Percentiles rank a stretch among this genome's conserved stretches.
phyloP scores from a whole-genome alignment of 1,284 basidiomycete genomes.

The Cystobasidium sp. region DNA sequence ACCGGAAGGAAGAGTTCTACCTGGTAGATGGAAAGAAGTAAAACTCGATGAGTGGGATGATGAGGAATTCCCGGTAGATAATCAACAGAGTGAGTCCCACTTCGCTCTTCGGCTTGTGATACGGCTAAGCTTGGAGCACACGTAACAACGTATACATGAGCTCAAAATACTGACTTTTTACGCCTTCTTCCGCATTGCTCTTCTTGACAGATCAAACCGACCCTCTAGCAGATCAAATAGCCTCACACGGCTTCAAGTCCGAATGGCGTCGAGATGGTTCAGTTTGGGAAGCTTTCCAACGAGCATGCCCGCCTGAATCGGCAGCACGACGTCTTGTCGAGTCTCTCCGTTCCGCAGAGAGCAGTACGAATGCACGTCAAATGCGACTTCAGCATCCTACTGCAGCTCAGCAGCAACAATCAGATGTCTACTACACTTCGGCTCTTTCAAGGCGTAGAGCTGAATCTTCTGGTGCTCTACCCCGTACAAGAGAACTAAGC shows the following conservation, averaged over 20 bases:
- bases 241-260: slow-evolving; percentile 67
- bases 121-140: not conserved
- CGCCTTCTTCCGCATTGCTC: not conserved
- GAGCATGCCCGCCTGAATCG: slow-evolving; percentile 80
- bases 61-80: slow-evolving; percentile 38
- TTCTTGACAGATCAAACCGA: slow-evolving; percentile 57
- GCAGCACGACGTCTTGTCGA: slow-evolving; percentile 79
- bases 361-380: slow-evolving; percentile 53
- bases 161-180: not conserved
- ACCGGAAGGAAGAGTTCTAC: slow-evolving; percentile 89
- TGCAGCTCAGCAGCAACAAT: slow-evolving; percentile 40
- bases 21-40: slow-evolving; percentile 58
- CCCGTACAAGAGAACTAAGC: slow-evolving; percentile 62
- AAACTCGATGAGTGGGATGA: slow-evolving; percentile 40
- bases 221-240: slow-evolving; percentile 46
- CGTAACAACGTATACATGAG: not conserved
- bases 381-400: slow-evolving; percentile 46
- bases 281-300: slow-evolving; percentile 88
- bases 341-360: slow-evolving; percentile 63
- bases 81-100: slow-evolving; percentile 30
- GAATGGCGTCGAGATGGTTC: slow-evolving; percentile 83
- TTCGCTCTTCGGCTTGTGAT: not conserved
- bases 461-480: slow-evolving; percentile 64
- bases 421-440: slow-evolving; percentile 47
- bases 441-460: slow-evolving; percentile 47